These are phyloP conservation scores for Phellopilus nigrolimitatus DNA, from an alignment of 1,284 basidiomycete species.

Conservation along the genomic window DNA sequence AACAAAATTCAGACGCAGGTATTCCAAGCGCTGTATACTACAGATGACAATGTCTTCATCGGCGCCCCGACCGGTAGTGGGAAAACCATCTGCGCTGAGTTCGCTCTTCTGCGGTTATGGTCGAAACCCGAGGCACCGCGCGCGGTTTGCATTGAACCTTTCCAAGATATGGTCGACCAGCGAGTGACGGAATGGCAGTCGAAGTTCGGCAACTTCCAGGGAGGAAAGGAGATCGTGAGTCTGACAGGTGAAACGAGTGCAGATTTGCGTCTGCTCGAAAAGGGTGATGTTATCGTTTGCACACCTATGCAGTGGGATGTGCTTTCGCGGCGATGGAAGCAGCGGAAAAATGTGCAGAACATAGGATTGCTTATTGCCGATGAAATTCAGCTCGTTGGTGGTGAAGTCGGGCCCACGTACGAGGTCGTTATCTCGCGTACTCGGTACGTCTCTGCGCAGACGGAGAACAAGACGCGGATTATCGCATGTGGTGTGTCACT, in stretches of 20 bases:
- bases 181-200: constrained; percentile 85
- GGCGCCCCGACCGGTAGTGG: constrained; percentile 96
- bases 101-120: constrained; percentile 91
- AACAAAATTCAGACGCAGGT: constrained; percentile 99
- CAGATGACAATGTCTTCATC: constrained; percentile 94
- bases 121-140: constrained; percentile 76
- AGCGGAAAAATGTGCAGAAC: constrained; percentile 93
- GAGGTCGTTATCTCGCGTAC: constrained; percentile 94
- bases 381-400: constrained; percentile 91
- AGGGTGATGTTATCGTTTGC: constrained; percentile 89
- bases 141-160: constrained; percentile 96
- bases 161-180: constrained; percentile 93
- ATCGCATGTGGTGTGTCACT: constrained; percentile 93
- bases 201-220: constrained; percentile 81
- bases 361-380: constrained; percentile 93
- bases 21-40: constrained; percentile 95
- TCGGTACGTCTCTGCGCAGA: constrained; percentile 94
- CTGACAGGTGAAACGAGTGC: constrained; percentile 94
- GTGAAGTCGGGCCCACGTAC: constrained; percentile 92
- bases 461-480: constrained; percentile 85
- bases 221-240: constrained; percentile 89
- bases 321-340: constrained; percentile 93
- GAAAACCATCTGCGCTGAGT: constrained; percentile 97
- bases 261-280: constrained; percentile 87
- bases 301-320: constrained; percentile 97